Percentiles rank a stretch among this genome's conserved stretches.
Evolutionary conservation across 2,329 filamentous ascomycete genomes (phyloP).

Genomic region (Trichoderma pleuroti): DNA sequence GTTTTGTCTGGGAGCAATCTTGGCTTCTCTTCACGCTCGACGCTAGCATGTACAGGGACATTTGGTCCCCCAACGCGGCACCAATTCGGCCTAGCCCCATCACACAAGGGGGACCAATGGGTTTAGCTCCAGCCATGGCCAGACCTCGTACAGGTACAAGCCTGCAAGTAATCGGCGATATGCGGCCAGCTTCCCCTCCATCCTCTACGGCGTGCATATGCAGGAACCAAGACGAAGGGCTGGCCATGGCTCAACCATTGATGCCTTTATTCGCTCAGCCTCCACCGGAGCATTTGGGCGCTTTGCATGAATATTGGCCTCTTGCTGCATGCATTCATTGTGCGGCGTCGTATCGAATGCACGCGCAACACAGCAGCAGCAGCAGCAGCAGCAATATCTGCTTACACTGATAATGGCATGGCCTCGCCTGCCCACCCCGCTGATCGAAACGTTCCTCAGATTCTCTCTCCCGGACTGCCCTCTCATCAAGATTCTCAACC

Average conservation of each 20-base stretch:
- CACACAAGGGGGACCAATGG: background rate
- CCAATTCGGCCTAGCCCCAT: background rate
- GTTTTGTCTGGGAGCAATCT: background rate
- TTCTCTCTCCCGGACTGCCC: slow-evolving; percentile 25
- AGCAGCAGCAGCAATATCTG: no score
- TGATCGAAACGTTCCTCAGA: slow-evolving; percentile 36
- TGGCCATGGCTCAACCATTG: background rate
- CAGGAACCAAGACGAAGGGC: slow-evolving; percentile 10
- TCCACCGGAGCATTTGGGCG: background rate
- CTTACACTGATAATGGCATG: slow-evolving; percentile 15
- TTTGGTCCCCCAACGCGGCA: background rate
- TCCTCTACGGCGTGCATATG: slow-evolving; percentile 2
- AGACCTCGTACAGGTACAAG: background rate
- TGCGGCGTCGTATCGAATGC: background rate
- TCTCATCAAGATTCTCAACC: slow-evolving; percentile 31
- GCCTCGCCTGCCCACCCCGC: slow-evolving; percentile 21
- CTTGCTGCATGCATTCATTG: background rate
- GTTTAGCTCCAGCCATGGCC: background rate
- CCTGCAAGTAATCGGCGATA: slow-evolving; percentile 11
- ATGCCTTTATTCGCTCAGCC: slow-evolving; percentile 10
- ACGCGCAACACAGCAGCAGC: background rate
- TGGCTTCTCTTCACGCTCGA: background rate
- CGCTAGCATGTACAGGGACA: background rate
- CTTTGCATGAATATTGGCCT: background rate
- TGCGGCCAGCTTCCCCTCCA: slow-evolving; percentile 4